Base-by-base conservation (phyloP, 2,329 filamentous ascomycete genomes). In the Trichoderma afroharzianum region DNA sequence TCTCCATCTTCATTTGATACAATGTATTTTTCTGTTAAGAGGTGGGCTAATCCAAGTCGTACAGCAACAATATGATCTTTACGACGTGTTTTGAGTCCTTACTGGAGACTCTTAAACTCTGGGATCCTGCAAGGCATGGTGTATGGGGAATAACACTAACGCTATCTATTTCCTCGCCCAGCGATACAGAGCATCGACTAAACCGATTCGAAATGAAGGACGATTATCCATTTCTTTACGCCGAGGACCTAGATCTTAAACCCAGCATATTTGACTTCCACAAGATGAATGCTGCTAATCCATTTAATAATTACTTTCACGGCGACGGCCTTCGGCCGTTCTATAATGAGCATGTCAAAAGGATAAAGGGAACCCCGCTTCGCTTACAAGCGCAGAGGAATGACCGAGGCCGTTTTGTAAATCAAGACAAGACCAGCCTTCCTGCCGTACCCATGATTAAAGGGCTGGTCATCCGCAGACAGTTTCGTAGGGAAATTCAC, bases 181-280 rank as follows among this genome's bases (percentile, higher is more conserved):
- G 67, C 11, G 67, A 69, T 55, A 69, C 67, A 63, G 39, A 63
- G 28, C 67, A 69, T 69, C 28, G 67, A 15, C 28, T 69, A 26
- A 28, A 15, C 24, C 67, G 67, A 55, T 55, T 28, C 39, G 67
- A 69, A 55, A 63, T 63, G 7, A 69, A 63, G 32, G 39, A 63
- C 6, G 6, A 12, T 30, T 69, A 69, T 63, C 67, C 67, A 36
- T 69, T 69, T 39, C 67, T 36, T 21, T 69, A 69, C 57, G 57
- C 43, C 18, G 67, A 69, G 28, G 67, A 69, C 39, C 43, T 69
- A 21, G 67, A 39, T 55, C 57, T 63, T 53, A 4, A 39, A 36
- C 39, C 57, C 26, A 12, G 67, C 6, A 39, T 69, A n/a, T 14
- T 63, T 21, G 15, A 69, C 12, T 69, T 63, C 39, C 67, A 69